These are phyloP conservation scores for Yarrowia sp. DNA, from an alignment of 805 yeast species.

Conservation along the genomic window DNA sequence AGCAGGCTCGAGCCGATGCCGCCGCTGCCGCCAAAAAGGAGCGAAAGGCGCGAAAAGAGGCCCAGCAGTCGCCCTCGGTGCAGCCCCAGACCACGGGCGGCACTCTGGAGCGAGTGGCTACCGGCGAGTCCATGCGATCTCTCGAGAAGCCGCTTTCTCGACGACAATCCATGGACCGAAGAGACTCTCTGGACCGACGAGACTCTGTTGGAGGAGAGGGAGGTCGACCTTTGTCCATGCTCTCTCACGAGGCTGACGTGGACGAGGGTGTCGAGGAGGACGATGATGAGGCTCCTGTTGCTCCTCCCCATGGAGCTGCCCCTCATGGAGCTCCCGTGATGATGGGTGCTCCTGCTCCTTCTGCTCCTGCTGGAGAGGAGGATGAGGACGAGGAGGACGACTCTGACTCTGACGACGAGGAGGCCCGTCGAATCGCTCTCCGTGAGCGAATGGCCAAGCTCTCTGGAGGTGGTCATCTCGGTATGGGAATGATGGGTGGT, in stretches of 20 bases:
- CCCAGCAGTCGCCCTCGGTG: constrained; percentile 3
- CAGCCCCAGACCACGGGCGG: constrained; percentile 26
- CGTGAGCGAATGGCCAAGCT: constrained; percentile 95
- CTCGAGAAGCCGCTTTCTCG: constrained; percentile 14
- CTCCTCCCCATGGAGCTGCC: neutral
- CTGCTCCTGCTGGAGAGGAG: constrained; percentile 33
- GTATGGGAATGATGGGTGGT: constrained; percentile 35
- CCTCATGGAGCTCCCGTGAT: neutral
- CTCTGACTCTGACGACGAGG: constrained; percentile 48
- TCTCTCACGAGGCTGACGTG: constrained; percentile 1
- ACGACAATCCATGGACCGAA: constrained; percentile 16
- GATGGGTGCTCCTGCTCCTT: constrained; percentile 26
- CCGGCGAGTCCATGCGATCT: constrained; percentile 27
- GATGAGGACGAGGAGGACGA: constrained; percentile 38
- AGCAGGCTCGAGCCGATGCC: constrained; percentile 64
- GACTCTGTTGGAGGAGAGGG: constrained; percentile 2
- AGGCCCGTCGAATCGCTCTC: constrained; percentile 64
- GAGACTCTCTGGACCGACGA: constrained; percentile 13
- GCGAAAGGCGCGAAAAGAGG: constrained; percentile 30
- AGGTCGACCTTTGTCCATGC: constrained; percentile 5
- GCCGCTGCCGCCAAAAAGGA: constrained; percentile 51
- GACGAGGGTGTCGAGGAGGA: constrained; percentile 17
- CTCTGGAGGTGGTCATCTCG: constrained; percentile 70
- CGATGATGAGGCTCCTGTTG: neutral
- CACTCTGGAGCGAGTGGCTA: constrained; percentile 16